Base-by-base conservation (phyloP, 2,329 filamentous ascomycete genomes). In the Sporothrix globosa region DNA sequence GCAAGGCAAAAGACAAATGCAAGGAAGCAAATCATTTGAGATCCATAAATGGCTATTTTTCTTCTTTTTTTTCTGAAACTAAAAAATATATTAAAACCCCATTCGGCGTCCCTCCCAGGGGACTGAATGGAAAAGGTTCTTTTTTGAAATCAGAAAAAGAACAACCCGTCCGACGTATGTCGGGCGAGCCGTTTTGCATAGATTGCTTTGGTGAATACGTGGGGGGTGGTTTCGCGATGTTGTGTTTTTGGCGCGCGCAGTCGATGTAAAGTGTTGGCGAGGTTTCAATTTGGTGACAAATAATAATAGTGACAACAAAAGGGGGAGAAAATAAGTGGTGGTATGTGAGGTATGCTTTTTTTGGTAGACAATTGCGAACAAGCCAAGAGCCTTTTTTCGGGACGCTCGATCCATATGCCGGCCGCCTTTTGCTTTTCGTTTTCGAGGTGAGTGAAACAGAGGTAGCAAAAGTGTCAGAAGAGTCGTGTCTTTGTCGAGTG, bases 351-450 rank as follows among this genome's bases (percentile, higher is more conserved):
- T 17, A 46, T 39, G 41, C 34, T 65, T 65, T 69, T 69, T 69
- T 69, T 69, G 68, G 68, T 69, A 69, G 68, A 65, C 68, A 50
- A 34, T 48, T 68, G 67, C n/a, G 11, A 46, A 44, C 44, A 56
- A 53, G 27, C 46, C 46, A 44, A 44, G 11, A 44, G 41, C 41
- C 34, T 54, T 56, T 69, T 70, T 67, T 27, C 5, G 52, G 17
- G 39, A 58, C 61, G 61, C 24, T 69, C 58, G 58, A 65, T 54
- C 48, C 68, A 56, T 69, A 11, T 65, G 68, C 56, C 68, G 68
- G 65, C 68, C 68, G 68, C 58, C 58, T n/a, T n/a, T 67, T 41
- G 48, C 44, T 65, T 65, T 60, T 24, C 63, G 34, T 63, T 53
- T 24, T 24, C 21, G 5, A 27, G n/a, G 44, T 44, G 41, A 30